These are phyloP conservation scores for Biscogniauxia sp. DNA, from an alignment of 2,329 filamentous ascomycete genomes.

Conservation along the genomic window DNA sequence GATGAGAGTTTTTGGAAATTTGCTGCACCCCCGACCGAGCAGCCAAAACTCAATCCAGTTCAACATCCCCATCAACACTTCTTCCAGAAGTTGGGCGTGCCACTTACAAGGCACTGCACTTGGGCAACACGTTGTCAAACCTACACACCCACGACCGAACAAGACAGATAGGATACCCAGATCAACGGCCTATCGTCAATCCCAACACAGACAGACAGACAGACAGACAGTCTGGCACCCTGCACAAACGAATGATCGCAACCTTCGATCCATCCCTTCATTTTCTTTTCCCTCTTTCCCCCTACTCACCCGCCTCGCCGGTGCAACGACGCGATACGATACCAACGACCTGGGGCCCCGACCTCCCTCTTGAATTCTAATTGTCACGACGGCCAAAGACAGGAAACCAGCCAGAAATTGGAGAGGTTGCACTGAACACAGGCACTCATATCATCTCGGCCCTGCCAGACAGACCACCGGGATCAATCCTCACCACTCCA, in stretches of 20 bases:
- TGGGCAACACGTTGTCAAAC: not conserved
- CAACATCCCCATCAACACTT: not conserved
- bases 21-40: not conserved
- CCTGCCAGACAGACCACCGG: conserved; percentile 9
- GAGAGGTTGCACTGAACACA: conserved; percentile 22
- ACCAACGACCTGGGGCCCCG: conserved; percentile 2
- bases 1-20: not conserved
- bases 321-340: conserved; percentile 10
- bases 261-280: conserved; percentile 21
- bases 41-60: not conserved
- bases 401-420: conserved; percentile 16
- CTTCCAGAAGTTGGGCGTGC: not conserved
- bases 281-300: conserved; percentile 12
- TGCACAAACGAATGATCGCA: conserved; percentile 19
- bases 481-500: conserved; percentile 15
- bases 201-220: too few relatives aligned
- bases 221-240: conserved; percentile 4
- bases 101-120: not conserved
- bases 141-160: too few relatives aligned
- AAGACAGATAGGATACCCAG: too few relatives aligned
- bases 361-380: not conserved
- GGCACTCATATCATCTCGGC: conserved; percentile 13
- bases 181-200: too few relatives aligned
- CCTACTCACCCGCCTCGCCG: conserved; percentile 3
- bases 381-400: conserved; percentile 7